Base-by-base conservation (phyloP, 352 stramenopile genomes). In the Pythium coloratum region DNA sequence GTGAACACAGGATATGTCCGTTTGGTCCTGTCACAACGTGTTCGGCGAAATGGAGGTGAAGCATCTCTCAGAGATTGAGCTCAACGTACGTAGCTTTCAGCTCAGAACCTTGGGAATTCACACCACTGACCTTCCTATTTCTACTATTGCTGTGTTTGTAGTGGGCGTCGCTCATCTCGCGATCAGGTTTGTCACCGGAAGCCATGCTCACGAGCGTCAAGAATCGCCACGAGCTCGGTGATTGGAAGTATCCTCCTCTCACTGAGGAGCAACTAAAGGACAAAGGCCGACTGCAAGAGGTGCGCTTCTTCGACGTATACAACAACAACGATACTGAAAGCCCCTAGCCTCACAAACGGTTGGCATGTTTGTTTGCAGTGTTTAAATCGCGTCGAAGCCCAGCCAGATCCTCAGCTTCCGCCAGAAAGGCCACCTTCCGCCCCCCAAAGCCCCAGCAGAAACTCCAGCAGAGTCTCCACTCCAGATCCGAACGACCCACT, bases 1-100 rank as follows among this genome's bases (percentile, higher is more conserved):
- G 46, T 30, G 16, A 63, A 36, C 12, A 33, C 1, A 13, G 24
- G 68, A 71, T 7, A 7, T 6, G 0, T 55, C 59, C 2, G 12
- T 42, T n/a, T 75, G 62, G 68, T 33, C 34, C 14, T 63, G 68
- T 32, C 76, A 88, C 53, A 79, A 67, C 0, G 62, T 86, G 14
- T 88, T 91, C 66, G 76, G 69, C 13, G 59, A 73, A 7, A 64
- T 88, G 36, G 79, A 88, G 6, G 32, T 89, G 8, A 83, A 81
- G 44, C 68, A 76, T 12, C 69, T 91, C 4, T 56, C 69, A 0
- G 71, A 84, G 14, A 73, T 84, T 8, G 55, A 80, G 16, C 72
- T 90, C 0, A 82, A 88, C 58, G 81, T 90, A 34, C 53, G 79
- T 76, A 1, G 1, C 64, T 33, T n/a, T 33, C 46, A 32, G 13